These are phyloP conservation scores for Trypanosoma brucei DNA, from an alignment of 208 protist genomes.

Conservation along the genomic window DNA sequence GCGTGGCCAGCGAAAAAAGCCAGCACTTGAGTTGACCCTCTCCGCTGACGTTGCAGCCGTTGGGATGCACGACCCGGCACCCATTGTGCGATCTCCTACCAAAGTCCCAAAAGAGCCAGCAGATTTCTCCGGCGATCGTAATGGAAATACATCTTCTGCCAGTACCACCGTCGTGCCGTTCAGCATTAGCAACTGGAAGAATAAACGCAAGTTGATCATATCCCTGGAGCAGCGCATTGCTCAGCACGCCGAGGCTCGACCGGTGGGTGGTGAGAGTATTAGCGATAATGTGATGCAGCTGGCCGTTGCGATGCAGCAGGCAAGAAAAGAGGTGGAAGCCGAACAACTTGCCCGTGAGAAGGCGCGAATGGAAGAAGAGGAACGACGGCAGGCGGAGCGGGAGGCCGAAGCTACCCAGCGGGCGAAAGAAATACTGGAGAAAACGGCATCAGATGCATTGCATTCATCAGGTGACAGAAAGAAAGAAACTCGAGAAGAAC, in stretches of 20 bases:
- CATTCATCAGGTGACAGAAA: slow-evolving; percentile 18
- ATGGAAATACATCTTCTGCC: slow-evolving; percentile 6
- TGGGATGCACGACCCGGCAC: slow-evolving; percentile 26
- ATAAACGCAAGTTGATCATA: slow-evolving; percentile 77
- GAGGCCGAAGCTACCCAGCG: slow-evolving; percentile 55
- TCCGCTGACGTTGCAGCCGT: slow-evolving; percentile 3
- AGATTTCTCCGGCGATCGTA: neutral
- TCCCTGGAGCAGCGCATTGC: slow-evolving; percentile 69
- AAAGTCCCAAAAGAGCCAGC: slow-evolving; percentile 30
- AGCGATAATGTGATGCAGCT: slow-evolving; percentile 59
- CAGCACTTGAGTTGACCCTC: slow-evolving; percentile 23
- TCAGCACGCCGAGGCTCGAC: slow-evolving; percentile 39
- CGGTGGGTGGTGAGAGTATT: slow-evolving; percentile 23
- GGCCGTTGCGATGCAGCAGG: slow-evolving; percentile 60
- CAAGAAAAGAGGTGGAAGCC: slow-evolving; percentile 40
- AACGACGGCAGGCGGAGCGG: slow-evolving; percentile 53
- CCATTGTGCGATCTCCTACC: slow-evolving; percentile 74
- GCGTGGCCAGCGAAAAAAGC: slow-evolving; percentile 4
- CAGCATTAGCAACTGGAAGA: slow-evolving; percentile 71
- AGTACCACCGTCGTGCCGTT: slow-evolving; percentile 44
- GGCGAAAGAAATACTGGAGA: slow-evolving; percentile 57
- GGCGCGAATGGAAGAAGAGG: slow-evolving; percentile 46
- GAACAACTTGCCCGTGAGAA: slow-evolving; percentile 46
- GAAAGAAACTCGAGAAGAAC: slow-evolving; percentile 65
- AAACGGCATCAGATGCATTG: slow-evolving; percentile 38